Base-by-base conservation (phyloP, 1,284 basidiomycete species). In the Vanrija sp. region DNA sequence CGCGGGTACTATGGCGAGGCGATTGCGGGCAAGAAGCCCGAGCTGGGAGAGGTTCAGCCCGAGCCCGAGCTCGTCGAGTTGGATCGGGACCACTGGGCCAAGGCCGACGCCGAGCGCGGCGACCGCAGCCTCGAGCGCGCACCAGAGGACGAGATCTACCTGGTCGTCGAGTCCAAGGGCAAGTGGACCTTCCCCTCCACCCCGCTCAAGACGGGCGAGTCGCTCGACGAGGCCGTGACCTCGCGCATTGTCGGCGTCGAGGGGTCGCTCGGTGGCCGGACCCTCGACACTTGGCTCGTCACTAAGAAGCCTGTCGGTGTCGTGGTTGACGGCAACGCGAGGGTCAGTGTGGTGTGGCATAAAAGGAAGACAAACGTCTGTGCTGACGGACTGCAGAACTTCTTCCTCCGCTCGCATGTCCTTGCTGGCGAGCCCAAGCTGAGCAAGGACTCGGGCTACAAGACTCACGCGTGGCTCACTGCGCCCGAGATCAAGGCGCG, bases 101-200 rank as follows among this genome's bases (percentile, higher is more conserved):
- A 70, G 51, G 60, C 56, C 34, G 73, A 74, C 58, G 52, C 48
- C 38, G 61, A 45, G 38, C 51, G 78, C 65, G 57, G 85, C 85
- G 69, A 85, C 46, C 84, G 83, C 72, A 89, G 86, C 68, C 77
- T 97, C 65, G 88, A 97, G 75, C 80, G 93, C 57, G 82, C 81
- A 56, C 86, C 88, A 3, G 86, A 90, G 64, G 82, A 91, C 49
- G 95, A 95, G 68, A 75, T 98, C 15, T 97, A 92, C 74, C 81
- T 94, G 19, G 70, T 97, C 49, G 79, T 96, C 16, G 82, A 85
- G 63, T 80, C 79, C 51, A 78, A 81, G 55, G 61, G 73, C 19
- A 78, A 82, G 16, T 95, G 92, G 92, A 81, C 83, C 61, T 91
- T 96, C 74, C 92, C 91, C 0, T 49, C 54, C 1, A 64, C 64